Percentiles rank a stretch among this genome's conserved stretches.
phyloP scores from a whole-genome alignment of 2,329 filamentous ascomycete species.

The Penicillium sp. region DNA sequence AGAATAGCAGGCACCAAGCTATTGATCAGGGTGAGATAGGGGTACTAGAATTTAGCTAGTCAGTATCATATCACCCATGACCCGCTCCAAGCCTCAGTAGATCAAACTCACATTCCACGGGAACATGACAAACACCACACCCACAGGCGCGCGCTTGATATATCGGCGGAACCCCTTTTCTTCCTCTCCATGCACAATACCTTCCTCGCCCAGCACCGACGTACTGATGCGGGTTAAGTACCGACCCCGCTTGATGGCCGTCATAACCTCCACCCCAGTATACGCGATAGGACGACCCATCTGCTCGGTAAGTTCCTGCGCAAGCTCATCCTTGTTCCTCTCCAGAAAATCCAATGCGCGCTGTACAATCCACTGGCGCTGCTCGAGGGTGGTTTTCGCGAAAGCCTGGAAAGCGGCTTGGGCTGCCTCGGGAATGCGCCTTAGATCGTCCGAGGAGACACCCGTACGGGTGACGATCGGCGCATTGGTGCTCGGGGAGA shows the following conservation, averaged over 20 bases:
- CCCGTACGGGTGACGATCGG: conserved; percentile 73
- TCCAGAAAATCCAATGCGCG: conserved; percentile 68
- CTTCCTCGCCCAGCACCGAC: conserved; percentile 63
- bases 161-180: conserved; percentile 88
- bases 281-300: conserved; percentile 93
- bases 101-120: conserved; percentile 77
- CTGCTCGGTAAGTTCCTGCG: conserved; percentile 79
- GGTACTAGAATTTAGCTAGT: conserved; percentile 62
- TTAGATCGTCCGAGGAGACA: conserved; percentile 63
- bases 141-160: conserved; percentile 80
- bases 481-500: conserved; percentile 86
- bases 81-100: neutral
- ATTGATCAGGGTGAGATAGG: conserved; percentile 89
- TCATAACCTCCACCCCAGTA: conserved; percentile 73
- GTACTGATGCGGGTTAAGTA: conserved; percentile 80
- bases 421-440: conserved; percentile 64
- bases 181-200: conserved; percentile 63
- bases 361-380: conserved; percentile 73
- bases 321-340: conserved; percentile 70
- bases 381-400: conserved; percentile 65
- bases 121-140: conserved; percentile 82
- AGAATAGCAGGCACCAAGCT: conserved; percentile 87
- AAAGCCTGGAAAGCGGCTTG: conserved; percentile 52
- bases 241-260: conserved; percentile 76
- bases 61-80: neutral